A percentile compares a stretch with the other conserved stretches of the same genome.
Conservation (phyloP, 2,329 filamentous ascomycete genomes). For the Alternaria panax region DNA sequence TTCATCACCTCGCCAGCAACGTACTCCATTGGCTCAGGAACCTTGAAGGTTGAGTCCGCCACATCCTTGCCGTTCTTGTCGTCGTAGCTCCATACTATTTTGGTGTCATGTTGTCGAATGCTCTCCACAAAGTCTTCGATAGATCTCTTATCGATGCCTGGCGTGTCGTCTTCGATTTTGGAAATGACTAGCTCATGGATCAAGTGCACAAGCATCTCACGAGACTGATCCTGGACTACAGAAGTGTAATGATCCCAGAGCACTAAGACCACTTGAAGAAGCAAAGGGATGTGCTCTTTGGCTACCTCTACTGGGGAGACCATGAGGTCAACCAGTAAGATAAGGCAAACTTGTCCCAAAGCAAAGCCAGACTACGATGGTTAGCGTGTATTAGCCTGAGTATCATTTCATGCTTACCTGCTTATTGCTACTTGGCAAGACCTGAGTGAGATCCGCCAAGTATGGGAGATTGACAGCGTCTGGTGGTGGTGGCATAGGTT, state of each 20-base stretch:
- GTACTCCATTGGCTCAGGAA: slow-evolving; percentile 86
- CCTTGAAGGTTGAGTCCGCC: slow-evolving; percentile 76
- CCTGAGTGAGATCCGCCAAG: slow-evolving; percentile 67
- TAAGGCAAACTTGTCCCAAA: slow-evolving; percentile 88
- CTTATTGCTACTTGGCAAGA: slow-evolving; percentile 43
- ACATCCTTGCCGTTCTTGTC: slow-evolving; percentile 79
- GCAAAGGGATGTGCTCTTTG: slow-evolving; percentile 79
- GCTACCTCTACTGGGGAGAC: slow-evolving; percentile 86
- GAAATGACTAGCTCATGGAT: slow-evolving; percentile 94
- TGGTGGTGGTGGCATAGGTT: slow-evolving; percentile 62
- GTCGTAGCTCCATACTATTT: slow-evolving; percentile 92
- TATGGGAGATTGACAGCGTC: slow-evolving; percentile 83
- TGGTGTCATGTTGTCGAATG: slow-evolving; percentile 81
- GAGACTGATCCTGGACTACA: slow-evolving; percentile 92
- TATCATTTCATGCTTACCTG: slow-evolving; percentile 24
- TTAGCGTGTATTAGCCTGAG: slow-evolving; percentile 20
- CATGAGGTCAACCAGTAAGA: slow-evolving; percentile 94
- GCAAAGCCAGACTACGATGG: slow-evolving; percentile 74
- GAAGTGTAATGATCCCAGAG: slow-evolving; percentile 98
- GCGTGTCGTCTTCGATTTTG: slow-evolving; percentile 72
- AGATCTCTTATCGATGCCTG: slow-evolving; percentile 71
- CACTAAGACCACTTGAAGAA: slow-evolving; percentile 90
- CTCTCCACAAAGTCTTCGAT: slow-evolving; percentile 90
- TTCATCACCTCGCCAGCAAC: slow-evolving; percentile 82
- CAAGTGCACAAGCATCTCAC: slow-evolving; percentile 96